Evolutionary conservation across 192 early-diverging fungal species (phyloP).

Genomic region (Geranomyces michiganensis): DNA sequence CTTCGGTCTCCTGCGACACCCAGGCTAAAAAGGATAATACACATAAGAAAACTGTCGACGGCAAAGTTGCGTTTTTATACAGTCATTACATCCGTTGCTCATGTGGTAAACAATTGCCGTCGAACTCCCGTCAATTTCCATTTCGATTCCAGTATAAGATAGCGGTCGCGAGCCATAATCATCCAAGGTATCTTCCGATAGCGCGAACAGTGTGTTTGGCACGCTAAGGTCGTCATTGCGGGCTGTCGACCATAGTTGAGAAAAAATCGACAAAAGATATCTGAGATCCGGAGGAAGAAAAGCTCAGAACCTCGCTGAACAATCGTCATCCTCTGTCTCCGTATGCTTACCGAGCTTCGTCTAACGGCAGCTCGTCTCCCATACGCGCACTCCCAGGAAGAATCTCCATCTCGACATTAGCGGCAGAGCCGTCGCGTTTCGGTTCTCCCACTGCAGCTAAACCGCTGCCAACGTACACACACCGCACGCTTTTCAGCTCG

Average conservation of each 20-base stretch:
- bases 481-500: too few relatives aligned
- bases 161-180: neutral
- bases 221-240: neutral
- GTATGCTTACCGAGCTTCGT: neutral
- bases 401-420: neutral
- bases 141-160: neutral
- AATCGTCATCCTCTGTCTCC: neutral
- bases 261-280: slow-evolving; percentile 3
- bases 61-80: too few relatives aligned
- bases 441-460: too few relatives aligned
- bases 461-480: neutral
- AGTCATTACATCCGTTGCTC: too few relatives aligned
- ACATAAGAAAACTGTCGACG: too few relatives aligned
- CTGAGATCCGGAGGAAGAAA: neutral
- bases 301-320: neutral
- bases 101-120: too few relatives aligned
- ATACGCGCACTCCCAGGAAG: neutral
- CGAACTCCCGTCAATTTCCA: neutral
- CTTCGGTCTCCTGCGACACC: slow-evolving; percentile 8
- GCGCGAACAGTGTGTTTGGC: neutral
- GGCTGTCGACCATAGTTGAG: neutral
- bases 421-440: neutral
- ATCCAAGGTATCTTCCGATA: neutral
- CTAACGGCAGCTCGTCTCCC: neutral
- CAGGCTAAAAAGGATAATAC: neutral